Evolutionary conservation across 1,139 yeast genomes (phyloP), one percentile per base, ranked within the genome.

Genomic region (Zygosaccharomyces pseudobailii): DNA sequence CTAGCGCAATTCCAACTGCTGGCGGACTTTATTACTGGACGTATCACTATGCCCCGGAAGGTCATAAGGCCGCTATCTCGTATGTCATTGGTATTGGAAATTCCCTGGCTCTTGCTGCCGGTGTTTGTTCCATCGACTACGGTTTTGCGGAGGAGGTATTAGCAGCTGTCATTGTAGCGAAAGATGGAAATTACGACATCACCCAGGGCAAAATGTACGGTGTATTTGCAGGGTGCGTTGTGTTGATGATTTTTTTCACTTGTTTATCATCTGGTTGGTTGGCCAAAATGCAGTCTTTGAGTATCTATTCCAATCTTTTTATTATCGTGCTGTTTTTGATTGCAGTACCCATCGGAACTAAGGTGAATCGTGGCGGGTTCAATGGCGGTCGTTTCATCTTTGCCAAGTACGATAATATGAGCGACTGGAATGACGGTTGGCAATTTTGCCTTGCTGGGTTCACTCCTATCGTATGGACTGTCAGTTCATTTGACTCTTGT

Each of bases 21-120:
- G 88, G 89, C 48, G 89, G 88, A 7, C 70, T 82, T 57, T 82
- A 81, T 62, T 80, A 79, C 27, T 78, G 79, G 80, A 76, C 83
- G 2, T 74, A 68, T 57, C 70, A 73, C 56, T 79, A 75, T 53
- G 77, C 85, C 4, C 84, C 82, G 5, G 66, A 64, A 45, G 57
- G 55, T n/a, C 54, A 65, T 47, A 65, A 71, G 59, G 66, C 68
- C 8, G 69, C 74, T 2, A 55, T 78, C 8, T 74, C 81, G 30
- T 80, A 72, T 56, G 58, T 83, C 44, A 78, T 84, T 54, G 85
- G 85, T 4, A 73, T 76, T 54, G 71, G 80, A 23, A 80, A 79
- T 61, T 72, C 82, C 5, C 63, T 80, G 52, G 84, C 84, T 2
- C 68, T 80, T 25, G 70, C 77, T 49, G 76, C 80, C 22, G 82